Conservation (phyloP, 441 rosid genomes). For the Biscutella auriculata region DNA sequence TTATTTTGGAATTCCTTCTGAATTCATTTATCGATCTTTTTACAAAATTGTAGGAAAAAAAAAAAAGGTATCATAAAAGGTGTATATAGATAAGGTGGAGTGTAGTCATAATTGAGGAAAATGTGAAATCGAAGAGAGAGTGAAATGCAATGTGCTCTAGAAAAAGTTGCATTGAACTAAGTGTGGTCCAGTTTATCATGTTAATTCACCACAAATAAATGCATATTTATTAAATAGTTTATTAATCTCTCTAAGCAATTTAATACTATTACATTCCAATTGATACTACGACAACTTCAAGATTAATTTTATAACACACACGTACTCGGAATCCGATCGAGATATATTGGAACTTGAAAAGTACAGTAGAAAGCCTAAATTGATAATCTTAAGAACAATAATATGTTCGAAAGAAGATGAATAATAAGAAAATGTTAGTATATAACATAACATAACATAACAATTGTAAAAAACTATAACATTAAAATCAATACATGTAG, state of each 20-base stretch:
- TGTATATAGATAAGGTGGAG: conserved; percentile 11
- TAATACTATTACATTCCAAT: conserved; percentile 6
- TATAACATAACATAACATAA: background rate
- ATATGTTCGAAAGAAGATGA: background rate
- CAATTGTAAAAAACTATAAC: too few relatives aligned
- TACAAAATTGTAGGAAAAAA: too few relatives aligned
- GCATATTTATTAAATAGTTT: background rate
- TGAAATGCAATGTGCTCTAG: conserved; percentile 24
- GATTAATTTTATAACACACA: conserved; percentile 9
- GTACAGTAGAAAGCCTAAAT: background rate
- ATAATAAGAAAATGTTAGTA: background rate
- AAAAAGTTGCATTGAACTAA: conserved; percentile 25
- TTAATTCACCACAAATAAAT: conserved; percentile 20
- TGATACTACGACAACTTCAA: conserved; percentile 18
- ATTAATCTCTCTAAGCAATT: background rate
- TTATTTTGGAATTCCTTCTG: too few relatives aligned
- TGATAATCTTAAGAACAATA: background rate
- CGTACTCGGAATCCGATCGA: conserved; percentile 17
- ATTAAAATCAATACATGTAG: background rate
- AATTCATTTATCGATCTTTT: too few relatives aligned
- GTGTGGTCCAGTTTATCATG: conserved; percentile 27
- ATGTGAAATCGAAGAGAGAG: conserved; percentile 27
- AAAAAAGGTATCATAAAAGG: too few relatives aligned
- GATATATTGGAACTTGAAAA: conserved; percentile 22
- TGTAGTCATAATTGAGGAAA: conserved; percentile 21